Percentiles rank a stretch among this genome's conserved stretches.
phyloP scores from a whole-genome alignment of 1,284 basidiomycete genomes.

The Tranzscheliella williamsii region DNA sequence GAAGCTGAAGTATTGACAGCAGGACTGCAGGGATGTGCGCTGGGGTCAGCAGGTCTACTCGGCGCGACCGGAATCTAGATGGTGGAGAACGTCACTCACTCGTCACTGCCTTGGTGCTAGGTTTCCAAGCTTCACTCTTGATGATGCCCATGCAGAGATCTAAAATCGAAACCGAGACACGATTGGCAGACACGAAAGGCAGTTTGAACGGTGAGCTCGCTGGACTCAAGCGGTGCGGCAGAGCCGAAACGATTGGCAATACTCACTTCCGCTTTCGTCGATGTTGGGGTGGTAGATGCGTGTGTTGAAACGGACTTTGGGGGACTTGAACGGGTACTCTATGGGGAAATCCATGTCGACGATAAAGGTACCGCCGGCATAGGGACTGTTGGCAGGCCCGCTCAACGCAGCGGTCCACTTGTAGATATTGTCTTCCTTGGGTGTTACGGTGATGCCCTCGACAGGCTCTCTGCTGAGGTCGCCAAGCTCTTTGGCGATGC shows the following conservation, averaged over 20 bases:
- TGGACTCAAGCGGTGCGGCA: too few species aligned
- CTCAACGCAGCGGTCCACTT: constrained; percentile 47
- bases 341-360: constrained; percentile 58
- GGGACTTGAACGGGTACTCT: constrained; percentile 61
- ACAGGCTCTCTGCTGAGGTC: constrained; percentile 47
- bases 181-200: too few species aligned
- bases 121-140: constrained; percentile 61
- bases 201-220: too few species aligned
- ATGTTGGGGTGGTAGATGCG: constrained; percentile 61
- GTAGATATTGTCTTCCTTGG: constrained; percentile 51
- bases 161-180: too few species aligned
- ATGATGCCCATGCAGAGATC: constrained; percentile 57
- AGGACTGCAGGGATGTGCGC: constrained; percentile 53
- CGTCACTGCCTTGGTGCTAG: constrained; percentile 56
- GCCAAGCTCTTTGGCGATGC: constrained; percentile 45
- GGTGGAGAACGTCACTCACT: too few species aligned
- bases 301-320: constrained; percentile 54
- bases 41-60: too few species aligned
- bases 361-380: constrained; percentile 55
- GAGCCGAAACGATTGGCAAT: neutral
- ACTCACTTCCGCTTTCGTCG: constrained; percentile 57
- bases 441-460: constrained; percentile 42
- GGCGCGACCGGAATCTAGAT: too few species aligned
- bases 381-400: constrained; percentile 44
- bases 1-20: constrained; percentile 50